Base-by-base conservation (phyloP, 371 early-diverging fungal species). In the Globomyces sp. region DNA sequence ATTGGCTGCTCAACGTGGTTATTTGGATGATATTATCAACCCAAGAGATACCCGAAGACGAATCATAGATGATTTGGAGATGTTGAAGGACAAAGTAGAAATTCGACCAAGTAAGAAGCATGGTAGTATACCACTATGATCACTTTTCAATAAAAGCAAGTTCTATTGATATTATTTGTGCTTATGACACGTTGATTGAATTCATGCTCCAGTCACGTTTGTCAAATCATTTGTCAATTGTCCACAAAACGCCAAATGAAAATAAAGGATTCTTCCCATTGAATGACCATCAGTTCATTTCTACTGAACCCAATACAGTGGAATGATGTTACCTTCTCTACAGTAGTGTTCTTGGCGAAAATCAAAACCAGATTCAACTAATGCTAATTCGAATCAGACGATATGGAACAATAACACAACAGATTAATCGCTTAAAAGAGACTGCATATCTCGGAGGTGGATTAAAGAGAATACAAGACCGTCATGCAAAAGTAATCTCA, bases 1-100 rank as follows among this genome's bases (percentile, higher is more conserved):
- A 46, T 92, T 94, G 24, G 98, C 96, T n/a, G 98, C 98, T 2
- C 90, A 91, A 77, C 87, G 92, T 58, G 98, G 98, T 1, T 97
- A 90, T 78, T 71, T 96, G 51, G 98, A 97, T 76, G 98, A 97
- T 77, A 88, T 97, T 63, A 92, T 97, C 59, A 49, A 81, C 61
- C 98, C 98, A 48, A 85, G 87, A n/a, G 72, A 81, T 6, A 96
- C 98, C 11, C 86, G 98, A 37, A 73, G 71, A 55, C 81, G 90
- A 42, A 83, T 98, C 67, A 93, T 96, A 77, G 90, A 94, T 67
- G 96, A 96, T 69, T 78, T 98, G 67, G 84, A 86, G 57, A 76
- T 93, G 71, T 75, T 98, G 58, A 80, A 86, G 68, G 69, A 68
- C 55, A 98, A 98, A 80, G 74, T 84, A 61, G 76, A 83, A 51